A percentile compares a stretch with the other conserved stretches of the same genome.
These are phyloP conservation scores for Salvia splendens DNA, from an alignment of 257 asterid species.

Conservation along the genomic window DNA sequence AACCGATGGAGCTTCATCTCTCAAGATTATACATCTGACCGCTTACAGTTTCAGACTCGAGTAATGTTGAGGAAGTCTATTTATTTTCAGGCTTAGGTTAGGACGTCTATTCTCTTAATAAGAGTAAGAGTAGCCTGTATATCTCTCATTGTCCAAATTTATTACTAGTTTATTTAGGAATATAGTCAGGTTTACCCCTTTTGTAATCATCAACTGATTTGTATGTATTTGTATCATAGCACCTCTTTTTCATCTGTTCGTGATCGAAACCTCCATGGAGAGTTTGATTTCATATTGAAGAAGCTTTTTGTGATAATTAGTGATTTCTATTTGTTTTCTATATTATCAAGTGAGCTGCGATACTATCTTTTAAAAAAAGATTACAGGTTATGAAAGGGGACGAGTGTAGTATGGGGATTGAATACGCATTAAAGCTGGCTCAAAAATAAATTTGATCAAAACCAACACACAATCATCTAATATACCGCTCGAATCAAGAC, in stretches of 20 bases:
- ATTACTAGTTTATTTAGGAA: slow-evolving; percentile 7
- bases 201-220: slow-evolving; percentile 5
- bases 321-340: too few relatives aligned
- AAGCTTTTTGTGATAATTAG: too few relatives aligned
- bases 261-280: too few relatives aligned
- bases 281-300: too few relatives aligned
- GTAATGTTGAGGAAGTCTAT: slow-evolving; percentile 21
- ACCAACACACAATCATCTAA: background rate
- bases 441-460: background rate
- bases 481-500: background rate
- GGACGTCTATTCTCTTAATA: slow-evolving; percentile 29
- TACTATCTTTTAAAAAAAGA: too few relatives aligned
- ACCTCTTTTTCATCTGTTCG: background rate
- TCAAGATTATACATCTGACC: slow-evolving; percentile 37
- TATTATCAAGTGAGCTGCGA: background rate
- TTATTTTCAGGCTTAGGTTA: slow-evolving; percentile 34
- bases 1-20: slow-evolving; percentile 26
- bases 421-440: background rate
- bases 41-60: slow-evolving; percentile 13
- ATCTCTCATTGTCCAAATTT: slow-evolving; percentile 23
- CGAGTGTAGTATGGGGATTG: too few relatives aligned
- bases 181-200: slow-evolving; percentile 18
- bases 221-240: background rate
- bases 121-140: slow-evolving; percentile 37
- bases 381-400: too few relatives aligned